A percentile compares a stretch with the other conserved stretches of the same genome.
phyloP scores from a whole-genome alignment of 306 rosid genomes.

The Cyclanthera cordifolia region DNA sequence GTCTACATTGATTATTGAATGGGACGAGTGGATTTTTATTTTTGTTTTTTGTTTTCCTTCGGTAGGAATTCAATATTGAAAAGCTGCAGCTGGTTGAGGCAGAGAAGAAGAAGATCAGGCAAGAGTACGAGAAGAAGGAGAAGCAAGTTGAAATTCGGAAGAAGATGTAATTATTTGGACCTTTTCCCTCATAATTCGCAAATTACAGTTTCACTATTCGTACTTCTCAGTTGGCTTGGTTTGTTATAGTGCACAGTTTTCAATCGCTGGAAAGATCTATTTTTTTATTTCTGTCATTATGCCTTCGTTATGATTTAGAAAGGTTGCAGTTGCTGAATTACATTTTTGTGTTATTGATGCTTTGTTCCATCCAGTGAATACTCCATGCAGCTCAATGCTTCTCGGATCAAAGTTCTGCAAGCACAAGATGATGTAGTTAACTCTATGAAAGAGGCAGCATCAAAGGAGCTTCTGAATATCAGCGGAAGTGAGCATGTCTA shows the following conservation, averaged over 20 bases:
- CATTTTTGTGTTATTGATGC: neutral
- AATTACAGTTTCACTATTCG: neutral
- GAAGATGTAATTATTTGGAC: conserved; percentile 50
- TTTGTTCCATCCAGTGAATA: conserved; percentile 69
- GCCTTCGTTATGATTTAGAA: neutral
- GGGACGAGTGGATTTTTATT: conserved; percentile 5
- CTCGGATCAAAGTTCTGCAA: conserved; percentile 75
- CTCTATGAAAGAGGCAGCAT: conserved; percentile 73
- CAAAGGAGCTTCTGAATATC: conserved; percentile 64
- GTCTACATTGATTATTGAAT: neutral
- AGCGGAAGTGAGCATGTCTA: conserved; percentile 50
- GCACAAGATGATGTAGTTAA: conserved; percentile 82
- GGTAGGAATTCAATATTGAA: conserved; percentile 78
- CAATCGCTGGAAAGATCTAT: neutral
- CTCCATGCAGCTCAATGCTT: conserved; percentile 60
- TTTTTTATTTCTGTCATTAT: neutral
- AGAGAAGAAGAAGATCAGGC: conserved; percentile 93
- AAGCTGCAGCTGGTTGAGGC: conserved; percentile 89
- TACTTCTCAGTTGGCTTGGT: neutral
- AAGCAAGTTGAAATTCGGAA: conserved; percentile 86
- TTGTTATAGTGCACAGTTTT: neutral
- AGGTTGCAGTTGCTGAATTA: neutral
- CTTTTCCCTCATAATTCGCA: neutral
- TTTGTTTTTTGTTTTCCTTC: too few relatives aligned
- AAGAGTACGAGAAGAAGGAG: conserved; percentile 84